Conservation (phyloP, 768 basidiomycete species). For the Boletus rubroflammeus region DNA sequence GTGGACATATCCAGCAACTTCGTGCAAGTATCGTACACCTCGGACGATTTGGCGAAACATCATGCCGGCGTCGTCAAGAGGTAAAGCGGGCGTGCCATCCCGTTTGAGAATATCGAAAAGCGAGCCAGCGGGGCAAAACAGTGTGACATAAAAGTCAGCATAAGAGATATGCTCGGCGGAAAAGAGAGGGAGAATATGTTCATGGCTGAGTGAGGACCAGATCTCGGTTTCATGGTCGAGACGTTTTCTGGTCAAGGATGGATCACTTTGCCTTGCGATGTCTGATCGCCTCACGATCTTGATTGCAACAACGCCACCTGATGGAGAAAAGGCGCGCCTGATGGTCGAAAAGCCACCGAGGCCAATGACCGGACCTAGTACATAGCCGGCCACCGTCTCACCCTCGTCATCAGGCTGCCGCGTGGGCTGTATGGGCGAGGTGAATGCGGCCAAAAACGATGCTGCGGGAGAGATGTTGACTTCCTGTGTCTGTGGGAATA, state of each 20-base stretch:
- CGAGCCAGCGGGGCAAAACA: constrained; percentile 80
- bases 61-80: constrained; percentile 76
- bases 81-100: constrained; percentile 62
- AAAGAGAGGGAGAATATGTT: constrained; percentile 85
- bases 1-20: constrained; percentile 74
- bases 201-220: constrained; percentile 77
- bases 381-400: constrained; percentile 64
- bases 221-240: constrained; percentile 68
- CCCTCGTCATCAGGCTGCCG: constrained; percentile 63
- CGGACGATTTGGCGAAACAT: constrained; percentile 85
- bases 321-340: constrained; percentile 57
- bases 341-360: constrained; percentile 82
- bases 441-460: constrained; percentile 67
- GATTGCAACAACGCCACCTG: constrained; percentile 72
- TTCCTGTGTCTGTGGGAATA: constrained; percentile 12
- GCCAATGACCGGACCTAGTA: constrained; percentile 72
- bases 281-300: constrained; percentile 73
- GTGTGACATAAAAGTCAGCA: constrained; percentile 78
- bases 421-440: constrained; percentile 34
- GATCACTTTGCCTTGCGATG: constrained; percentile 48
- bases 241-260: constrained; percentile 46
- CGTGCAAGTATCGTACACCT: constrained; percentile 80
- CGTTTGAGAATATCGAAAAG: constrained; percentile 79
- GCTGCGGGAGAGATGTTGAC: constrained; percentile 60
- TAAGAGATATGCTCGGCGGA: constrained; percentile 52